Percentiles rank a stretch among this genome's conserved stretches.
Conservation (phyloP, 2,329 filamentous ascomycete genomes). For the Aspergillus thermomutatus region DNA sequence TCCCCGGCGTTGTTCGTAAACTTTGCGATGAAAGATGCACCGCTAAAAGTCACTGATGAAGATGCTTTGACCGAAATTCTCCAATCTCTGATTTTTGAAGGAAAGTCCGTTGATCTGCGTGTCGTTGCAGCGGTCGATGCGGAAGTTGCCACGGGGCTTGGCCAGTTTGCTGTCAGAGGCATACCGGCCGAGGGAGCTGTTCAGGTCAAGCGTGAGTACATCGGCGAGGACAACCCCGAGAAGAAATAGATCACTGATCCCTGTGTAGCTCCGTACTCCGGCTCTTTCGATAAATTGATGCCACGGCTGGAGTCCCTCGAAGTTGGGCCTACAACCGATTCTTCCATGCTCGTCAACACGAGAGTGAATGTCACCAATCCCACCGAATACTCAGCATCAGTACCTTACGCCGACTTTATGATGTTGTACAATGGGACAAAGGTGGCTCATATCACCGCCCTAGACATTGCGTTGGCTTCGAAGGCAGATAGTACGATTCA, state of each 20-base stretch:
- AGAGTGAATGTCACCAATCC: conserved; percentile 84
- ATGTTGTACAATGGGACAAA: conserved; percentile 69
- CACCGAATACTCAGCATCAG: conserved; percentile 73
- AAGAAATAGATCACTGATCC: conserved; percentile 25
- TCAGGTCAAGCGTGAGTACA: conserved; percentile 85
- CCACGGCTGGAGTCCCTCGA: conserved; percentile 69
- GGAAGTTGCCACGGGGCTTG: conserved; percentile 75
- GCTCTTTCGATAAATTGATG: conserved; percentile 48
- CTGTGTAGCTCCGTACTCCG: conserved; percentile 56
- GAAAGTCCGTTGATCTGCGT: conserved; percentile 64
- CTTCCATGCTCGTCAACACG: conserved; percentile 68
- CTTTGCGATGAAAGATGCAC: conserved; percentile 73
- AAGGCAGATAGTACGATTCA: conserved; percentile 70
- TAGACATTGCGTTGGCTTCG: conserved; percentile 59
- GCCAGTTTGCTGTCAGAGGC: conserved; percentile 73
- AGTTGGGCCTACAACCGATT: conserved; percentile 68
- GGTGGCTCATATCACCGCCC: conserved; percentile 70
- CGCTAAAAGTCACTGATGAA: conserved; percentile 76
- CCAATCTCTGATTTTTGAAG: conserved; percentile 74
- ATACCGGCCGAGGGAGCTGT: conserved; percentile 82
- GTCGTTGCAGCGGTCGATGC: conserved; percentile 81
- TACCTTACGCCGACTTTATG: conserved; percentile 79
- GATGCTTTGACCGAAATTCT: conserved; percentile 77
- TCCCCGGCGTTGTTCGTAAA: conserved; percentile 67
- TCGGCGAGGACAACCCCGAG: conserved; percentile 17